A percentile compares a stretch with the other conserved stretches of the same genome.
Evolutionary conservation across 2,329 filamentous ascomycete species (phyloP).

Genomic region (Geosmithia flava): DNA sequence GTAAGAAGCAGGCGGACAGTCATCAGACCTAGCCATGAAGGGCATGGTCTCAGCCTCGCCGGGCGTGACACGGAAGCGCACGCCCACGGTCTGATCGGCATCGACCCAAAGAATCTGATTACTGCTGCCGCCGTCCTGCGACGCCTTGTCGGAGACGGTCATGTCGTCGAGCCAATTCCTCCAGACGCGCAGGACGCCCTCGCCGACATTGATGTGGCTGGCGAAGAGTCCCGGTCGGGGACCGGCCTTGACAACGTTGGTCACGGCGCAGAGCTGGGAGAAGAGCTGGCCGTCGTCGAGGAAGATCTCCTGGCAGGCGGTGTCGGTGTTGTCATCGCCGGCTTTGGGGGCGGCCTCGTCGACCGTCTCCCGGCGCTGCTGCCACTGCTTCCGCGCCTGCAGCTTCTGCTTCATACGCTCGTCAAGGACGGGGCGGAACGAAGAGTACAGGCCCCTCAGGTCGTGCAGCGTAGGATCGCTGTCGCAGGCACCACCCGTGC

Average conservation of each 20-base stretch:
- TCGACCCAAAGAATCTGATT: slow-evolving; percentile 56
- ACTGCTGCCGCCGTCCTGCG: neutral
- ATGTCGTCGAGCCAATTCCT: slow-evolving; percentile 48
- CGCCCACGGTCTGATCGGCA: slow-evolving; percentile 46
- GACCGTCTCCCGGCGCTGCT: slow-evolving; percentile 22
- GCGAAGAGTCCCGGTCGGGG: slow-evolving; percentile 48
- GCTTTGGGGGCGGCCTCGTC: slow-evolving; percentile 3
- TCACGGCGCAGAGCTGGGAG: slow-evolving; percentile 57
- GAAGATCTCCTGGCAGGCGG: slow-evolving; percentile 45
- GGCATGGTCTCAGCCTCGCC: slow-evolving; percentile 28
- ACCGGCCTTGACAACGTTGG: slow-evolving; percentile 56
- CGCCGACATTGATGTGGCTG: slow-evolving; percentile 52
- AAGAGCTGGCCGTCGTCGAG: slow-evolving; percentile 63
- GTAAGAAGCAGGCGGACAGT: slow-evolving; percentile 58
- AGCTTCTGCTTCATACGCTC: slow-evolving; percentile 13
- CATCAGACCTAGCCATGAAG: slow-evolving; percentile 42
- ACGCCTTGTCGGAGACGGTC: slow-evolving; percentile 18
- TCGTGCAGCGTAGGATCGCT: slow-evolving; percentile 13
- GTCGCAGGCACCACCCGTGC: slow-evolving; percentile 1
- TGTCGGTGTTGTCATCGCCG: slow-evolving; percentile 21
- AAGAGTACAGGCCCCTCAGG: slow-evolving; percentile 52
- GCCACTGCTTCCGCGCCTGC: slow-evolving; percentile 6
- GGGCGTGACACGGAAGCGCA: slow-evolving; percentile 48
- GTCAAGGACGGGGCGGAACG: slow-evolving; percentile 52
- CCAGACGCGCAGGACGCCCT: slow-evolving; percentile 59